Percentiles rank a stretch among this genome's conserved stretches.
These are phyloP conservation scores for Plasmodium malariae DNA, from an alignment of 169 alveolate species.

Conservation along the genomic window DNA sequence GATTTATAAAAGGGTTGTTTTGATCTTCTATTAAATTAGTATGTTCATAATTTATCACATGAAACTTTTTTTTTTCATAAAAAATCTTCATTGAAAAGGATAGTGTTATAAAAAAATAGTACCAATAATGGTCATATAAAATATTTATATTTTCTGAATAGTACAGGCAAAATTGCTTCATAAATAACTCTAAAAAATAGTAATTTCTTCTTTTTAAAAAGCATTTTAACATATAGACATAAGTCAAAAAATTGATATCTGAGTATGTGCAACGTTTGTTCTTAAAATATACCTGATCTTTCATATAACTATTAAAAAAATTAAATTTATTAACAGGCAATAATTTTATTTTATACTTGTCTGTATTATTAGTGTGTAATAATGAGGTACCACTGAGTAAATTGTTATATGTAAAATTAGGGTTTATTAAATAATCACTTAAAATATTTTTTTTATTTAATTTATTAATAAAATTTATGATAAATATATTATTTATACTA, in stretches of 20 bases:
- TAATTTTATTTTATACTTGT: conserved; percentile 8
- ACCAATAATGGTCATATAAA: conserved; percentile 21
- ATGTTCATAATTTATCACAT: not conserved
- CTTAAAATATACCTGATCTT: conserved; percentile 15
- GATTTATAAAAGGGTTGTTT: not conserved
- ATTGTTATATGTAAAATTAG: not conserved
- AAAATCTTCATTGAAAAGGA: conserved; percentile 19
- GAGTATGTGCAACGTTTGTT: not conserved
- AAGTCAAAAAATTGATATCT: conserved; percentile 17
- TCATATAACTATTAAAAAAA: conserved; percentile 40
- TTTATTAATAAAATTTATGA: conserved; percentile 48
- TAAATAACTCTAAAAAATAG: conserved; percentile 28
- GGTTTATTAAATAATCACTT: not conserved
- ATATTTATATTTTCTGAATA: conserved; percentile 29
- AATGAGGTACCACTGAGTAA: too few species aligned
- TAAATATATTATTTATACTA: conserved; percentile 26
- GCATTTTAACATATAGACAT: conserved; percentile 33
- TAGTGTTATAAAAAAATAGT: conserved; percentile 60
- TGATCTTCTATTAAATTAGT: not conserved
- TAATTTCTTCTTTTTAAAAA: conserved; percentile 32
- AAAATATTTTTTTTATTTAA: conserved; percentile 11
- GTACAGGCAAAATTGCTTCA: conserved; percentile 47
- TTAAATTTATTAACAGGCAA: conserved; percentile 7
- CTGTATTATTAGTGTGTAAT: not conserved
- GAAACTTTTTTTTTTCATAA: conserved; percentile 22